Evolutionary conservation across 2,329 filamentous ascomycete genomes (phyloP).

Genomic region (Paracoccidioides brasiliensis): DNA sequence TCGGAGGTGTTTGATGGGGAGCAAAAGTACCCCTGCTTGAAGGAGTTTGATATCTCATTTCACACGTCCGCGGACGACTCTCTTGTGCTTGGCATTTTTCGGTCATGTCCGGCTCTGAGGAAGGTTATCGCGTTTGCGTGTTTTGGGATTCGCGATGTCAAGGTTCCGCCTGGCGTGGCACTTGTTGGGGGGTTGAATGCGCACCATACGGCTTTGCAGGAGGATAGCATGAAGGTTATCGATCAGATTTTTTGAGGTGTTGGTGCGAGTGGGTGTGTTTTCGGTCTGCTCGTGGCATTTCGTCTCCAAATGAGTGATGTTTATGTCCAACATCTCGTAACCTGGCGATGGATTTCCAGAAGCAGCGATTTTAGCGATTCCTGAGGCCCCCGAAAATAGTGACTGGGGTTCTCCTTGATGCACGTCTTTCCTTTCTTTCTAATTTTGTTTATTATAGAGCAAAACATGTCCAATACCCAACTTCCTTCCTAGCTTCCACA

Average conservation of each 20-base stretch:
- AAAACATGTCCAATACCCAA: too few species aligned
- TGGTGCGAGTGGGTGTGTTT: neutral
- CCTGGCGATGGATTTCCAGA: too few species aligned
- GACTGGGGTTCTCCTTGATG: too few species aligned
- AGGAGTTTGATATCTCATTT: conserved; percentile 65
- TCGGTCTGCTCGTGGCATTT: neutral
- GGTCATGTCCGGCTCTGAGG: conserved; percentile 34
- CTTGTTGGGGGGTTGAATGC: conserved; percentile 48
- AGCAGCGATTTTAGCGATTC: too few species aligned
- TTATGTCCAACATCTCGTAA: neutral
- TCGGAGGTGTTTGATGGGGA: conserved; percentile 54
- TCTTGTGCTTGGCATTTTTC: conserved; percentile 32
- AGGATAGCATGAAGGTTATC: neutral
- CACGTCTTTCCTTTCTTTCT: too few species aligned
- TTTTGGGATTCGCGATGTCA: conserved; percentile 44
- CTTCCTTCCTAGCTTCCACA: too few species aligned
- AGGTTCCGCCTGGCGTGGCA: conserved; percentile 44
- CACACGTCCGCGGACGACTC: conserved; percentile 33
- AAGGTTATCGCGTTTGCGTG: conserved; percentile 51
- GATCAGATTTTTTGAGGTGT: conserved; percentile 1
- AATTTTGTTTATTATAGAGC: too few species aligned
- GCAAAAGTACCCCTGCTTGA: conserved; percentile 40
- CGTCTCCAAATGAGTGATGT: neutral
- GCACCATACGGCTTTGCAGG: conserved; percentile 18
- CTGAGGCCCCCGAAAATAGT: too few species aligned